A percentile compares a stretch with the other conserved stretches of the same genome.
phyloP scores from a whole-genome alignment of 1,284 basidiomycete species.

The Caloboletus firmus region DNA sequence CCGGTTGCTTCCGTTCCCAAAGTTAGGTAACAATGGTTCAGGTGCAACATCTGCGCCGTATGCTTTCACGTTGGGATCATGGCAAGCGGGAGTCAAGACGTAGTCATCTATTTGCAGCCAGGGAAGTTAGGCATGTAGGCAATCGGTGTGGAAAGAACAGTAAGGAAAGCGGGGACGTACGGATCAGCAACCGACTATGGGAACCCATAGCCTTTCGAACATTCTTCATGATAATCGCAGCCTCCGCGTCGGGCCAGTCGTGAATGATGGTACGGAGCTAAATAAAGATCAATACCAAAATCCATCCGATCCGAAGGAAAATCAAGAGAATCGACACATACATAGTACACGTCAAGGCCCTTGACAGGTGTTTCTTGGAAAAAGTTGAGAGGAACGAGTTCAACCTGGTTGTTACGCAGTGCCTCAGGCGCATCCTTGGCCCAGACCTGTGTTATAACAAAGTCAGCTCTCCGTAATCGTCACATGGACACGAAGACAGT shows the following conservation, averaged over 20 bases:
- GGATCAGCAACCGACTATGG: constrained; percentile 30
- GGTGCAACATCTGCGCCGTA: constrained; percentile 24
- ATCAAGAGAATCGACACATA: constrained; percentile 23
- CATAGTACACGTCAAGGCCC: constrained; percentile 47
- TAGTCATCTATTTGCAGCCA: constrained; percentile 19
- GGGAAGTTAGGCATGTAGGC: background rate
- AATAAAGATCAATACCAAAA: background rate
- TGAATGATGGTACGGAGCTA: constrained; percentile 31
- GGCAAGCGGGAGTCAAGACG: constrained; percentile 13
- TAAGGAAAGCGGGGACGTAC: constrained; percentile 12
- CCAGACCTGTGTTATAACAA: constrained; percentile 34
- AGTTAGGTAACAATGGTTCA: constrained; percentile 32
- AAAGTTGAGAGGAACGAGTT: constrained; percentile 47
- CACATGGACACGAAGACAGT: background rate
- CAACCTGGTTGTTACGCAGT: constrained; percentile 36
- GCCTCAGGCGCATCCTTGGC: constrained; percentile 35
- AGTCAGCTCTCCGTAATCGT: background rate
- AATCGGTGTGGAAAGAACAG: background rate
- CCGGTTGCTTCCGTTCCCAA: constrained; percentile 25
- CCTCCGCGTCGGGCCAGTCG: constrained; percentile 29
- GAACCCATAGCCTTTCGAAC: constrained; percentile 23
- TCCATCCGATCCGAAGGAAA: background rate
- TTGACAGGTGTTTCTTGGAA: constrained; percentile 41
- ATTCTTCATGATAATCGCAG: constrained; percentile 21
- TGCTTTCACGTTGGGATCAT: constrained; percentile 2